phyloP scores from a whole-genome alignment of 345 rosid species.

The Populus simonii region DNA sequence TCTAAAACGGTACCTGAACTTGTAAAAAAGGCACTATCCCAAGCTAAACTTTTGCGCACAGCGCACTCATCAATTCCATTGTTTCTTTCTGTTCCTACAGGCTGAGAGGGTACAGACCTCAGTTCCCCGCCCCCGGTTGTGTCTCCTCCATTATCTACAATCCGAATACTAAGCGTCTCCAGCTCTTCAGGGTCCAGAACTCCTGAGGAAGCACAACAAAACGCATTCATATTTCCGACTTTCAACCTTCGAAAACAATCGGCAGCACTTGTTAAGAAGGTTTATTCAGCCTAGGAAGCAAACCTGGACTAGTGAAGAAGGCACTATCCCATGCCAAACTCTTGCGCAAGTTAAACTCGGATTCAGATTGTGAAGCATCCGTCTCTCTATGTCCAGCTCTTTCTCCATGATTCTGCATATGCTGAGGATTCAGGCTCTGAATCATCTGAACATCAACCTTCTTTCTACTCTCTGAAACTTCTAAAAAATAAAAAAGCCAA shows the following conservation, averaged over 20 bases:
- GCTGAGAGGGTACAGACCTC: conserved; percentile 10
- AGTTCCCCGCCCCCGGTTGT: not conserved
- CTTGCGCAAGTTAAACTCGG: conserved; percentile 38
- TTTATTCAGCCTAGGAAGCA: not conserved
- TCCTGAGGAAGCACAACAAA: conserved; percentile 28
- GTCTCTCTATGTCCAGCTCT: not conserved
- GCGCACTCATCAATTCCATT: conserved; percentile 18
- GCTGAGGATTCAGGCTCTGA: not conserved
- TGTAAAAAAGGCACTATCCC: conserved; percentile 51
- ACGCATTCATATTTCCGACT: not conserved
- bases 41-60: conserved; percentile 45
- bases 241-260: not conserved
- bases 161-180: conserved; percentile 36
- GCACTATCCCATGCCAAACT: conserved; percentile 80
- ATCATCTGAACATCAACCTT: conserved; percentile 18
- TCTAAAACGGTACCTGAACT: conserved; percentile 31
- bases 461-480: conserved; percentile 9
- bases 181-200: conserved; percentile 64
- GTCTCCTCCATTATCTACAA: conserved; percentile 12
- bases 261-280: not conserved
- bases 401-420: not conserved
- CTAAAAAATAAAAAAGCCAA: not conserved
- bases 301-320: conserved; percentile 64
- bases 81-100: conserved; percentile 18
- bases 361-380: not conserved